These are phyloP conservation scores for Salix brachista DNA, from an alignment of 345 rosid genomes.

Conservation along the genomic window DNA sequence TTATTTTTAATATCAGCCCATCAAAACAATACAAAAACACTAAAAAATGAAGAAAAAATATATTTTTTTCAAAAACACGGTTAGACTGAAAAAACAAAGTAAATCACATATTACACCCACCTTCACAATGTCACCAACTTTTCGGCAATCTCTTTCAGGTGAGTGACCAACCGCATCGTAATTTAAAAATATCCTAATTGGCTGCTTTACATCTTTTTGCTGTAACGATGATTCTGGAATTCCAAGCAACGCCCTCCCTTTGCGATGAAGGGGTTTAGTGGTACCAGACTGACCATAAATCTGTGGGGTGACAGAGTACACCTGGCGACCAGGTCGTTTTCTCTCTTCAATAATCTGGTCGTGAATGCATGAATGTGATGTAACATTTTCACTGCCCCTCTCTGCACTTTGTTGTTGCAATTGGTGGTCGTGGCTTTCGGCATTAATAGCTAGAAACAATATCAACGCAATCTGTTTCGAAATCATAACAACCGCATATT, in stretches of 20 bases:
- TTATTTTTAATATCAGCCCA: no score
- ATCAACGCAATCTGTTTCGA: conserved; percentile 57
- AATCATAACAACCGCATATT: background rate
- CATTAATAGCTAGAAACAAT: conserved; percentile 40
- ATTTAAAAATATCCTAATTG: conserved; percentile 87
- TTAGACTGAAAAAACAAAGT: background rate
- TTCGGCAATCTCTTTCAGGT: conserved; percentile 75
- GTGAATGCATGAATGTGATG: conserved; percentile 89
- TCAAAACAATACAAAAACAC: no score
- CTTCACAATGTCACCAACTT: conserved; percentile 85
- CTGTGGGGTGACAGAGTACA: conserved; percentile 84
- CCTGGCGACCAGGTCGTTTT: conserved; percentile 75
- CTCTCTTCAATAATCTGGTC: conserved; percentile 89
- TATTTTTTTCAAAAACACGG: no score
- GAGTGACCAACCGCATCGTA: conserved; percentile 99
- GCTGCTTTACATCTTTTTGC: conserved; percentile 61
- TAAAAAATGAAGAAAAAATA: no score
- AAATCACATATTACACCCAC: conserved; percentile 39
- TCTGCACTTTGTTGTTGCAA: conserved; percentile 36
- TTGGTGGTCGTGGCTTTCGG: conserved; percentile 31
- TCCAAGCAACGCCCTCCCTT: conserved; percentile 79
- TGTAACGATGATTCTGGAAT: conserved; percentile 26
- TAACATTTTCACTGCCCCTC: conserved; percentile 40
- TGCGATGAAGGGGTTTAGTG: conserved; percentile 38
- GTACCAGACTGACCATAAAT: conserved; percentile 54